Conservation (phyloP, 345 rosid genomes). For the Eucalyptus regnans region DNA sequence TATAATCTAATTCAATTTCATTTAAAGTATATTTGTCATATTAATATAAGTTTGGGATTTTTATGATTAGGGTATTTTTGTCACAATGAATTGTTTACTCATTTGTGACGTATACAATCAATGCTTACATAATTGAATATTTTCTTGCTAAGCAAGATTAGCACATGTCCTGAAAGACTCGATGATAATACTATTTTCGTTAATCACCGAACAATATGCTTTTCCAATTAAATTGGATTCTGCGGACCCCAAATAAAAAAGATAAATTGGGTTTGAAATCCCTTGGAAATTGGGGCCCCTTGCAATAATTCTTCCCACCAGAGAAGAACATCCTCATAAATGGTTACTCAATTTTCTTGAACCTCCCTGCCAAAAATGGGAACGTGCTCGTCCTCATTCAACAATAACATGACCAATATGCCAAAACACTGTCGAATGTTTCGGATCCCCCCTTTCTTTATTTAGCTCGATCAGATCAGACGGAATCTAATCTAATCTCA, state of each 20-base stretch:
- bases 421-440: not conserved
- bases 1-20: not conserved
- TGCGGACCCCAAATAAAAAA: not conserved
- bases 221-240: not conserved
- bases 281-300: not conserved
- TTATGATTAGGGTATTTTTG: not conserved
- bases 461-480: not conserved
- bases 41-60: not conserved
- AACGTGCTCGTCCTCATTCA: not conserved
- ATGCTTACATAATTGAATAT: not conserved
- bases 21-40: no score
- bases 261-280: not conserved
- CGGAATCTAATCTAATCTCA: not conserved
- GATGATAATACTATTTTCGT: not conserved
- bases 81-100: not conserved
- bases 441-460: not conserved
- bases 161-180: not conserved
- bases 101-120: not conserved
- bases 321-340: not conserved
- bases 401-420: not conserved
- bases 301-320: not conserved
- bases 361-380: not conserved
- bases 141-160: not conserved
- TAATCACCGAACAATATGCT: not conserved
- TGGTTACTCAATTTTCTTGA: not conserved